A percentile compares a stretch with the other conserved stretches of the same genome.
Evolutionary conservation across 306 rosid species (phyloP).

Genomic region (Luffa aegyptiaca): DNA sequence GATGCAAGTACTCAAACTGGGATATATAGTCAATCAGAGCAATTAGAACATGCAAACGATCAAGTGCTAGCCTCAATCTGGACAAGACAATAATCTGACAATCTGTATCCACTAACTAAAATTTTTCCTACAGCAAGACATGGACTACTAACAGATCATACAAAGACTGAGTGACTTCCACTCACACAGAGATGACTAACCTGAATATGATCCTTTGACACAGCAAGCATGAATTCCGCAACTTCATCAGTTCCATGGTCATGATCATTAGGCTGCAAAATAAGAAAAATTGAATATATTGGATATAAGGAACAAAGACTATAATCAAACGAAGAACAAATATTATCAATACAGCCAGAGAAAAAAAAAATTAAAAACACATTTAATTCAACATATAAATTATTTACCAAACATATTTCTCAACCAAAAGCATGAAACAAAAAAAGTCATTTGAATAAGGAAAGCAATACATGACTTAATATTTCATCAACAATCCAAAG

Average conservation of each 20-base stretch:
- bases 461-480: background rate
- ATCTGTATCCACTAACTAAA: background rate
- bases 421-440: background rate
- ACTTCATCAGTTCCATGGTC: conserved; percentile 62
- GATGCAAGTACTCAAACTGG: background rate
- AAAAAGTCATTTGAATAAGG: background rate
- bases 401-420: background rate
- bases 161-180: background rate
- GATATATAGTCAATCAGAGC: background rate
- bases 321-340: background rate
- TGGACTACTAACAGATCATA: background rate
- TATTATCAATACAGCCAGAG: background rate
- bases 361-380: background rate
- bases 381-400: background rate
- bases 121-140: background rate
- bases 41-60: background rate
- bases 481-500: background rate
- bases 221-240: conserved; percentile 51
- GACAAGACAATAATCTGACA: background rate
- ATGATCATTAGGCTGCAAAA: conserved; percentile 76
- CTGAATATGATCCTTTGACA: conserved; percentile 86
- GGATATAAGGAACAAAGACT: conserved; percentile 7
- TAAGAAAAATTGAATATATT: conserved; percentile 14
- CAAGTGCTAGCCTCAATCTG: background rate
- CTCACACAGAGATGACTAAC: conserved; percentile 23